A percentile compares a stretch with the other conserved stretches of the same genome.
Conservation (phyloP, 2,329 filamentous ascomycete species). For the Fusarium guadeloupense region DNA sequence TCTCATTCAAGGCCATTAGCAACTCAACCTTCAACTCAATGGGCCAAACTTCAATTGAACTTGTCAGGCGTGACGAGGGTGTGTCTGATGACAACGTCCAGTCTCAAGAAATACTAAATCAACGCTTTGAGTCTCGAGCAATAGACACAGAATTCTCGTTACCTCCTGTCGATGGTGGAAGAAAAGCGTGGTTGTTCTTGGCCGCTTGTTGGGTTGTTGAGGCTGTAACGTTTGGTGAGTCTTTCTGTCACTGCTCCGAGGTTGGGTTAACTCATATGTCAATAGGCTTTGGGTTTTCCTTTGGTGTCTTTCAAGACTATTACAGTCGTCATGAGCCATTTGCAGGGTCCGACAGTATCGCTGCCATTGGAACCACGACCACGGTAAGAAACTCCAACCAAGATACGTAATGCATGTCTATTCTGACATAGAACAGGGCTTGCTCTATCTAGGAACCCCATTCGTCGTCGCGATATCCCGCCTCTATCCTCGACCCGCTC, state of each 20-base stretch:
- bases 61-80: neutral
- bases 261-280: neutral
- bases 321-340: constrained; percentile 68
- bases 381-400: constrained; percentile 38
- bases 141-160: constrained; percentile 36
- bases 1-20: neutral
- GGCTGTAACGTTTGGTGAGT: constrained; percentile 29
- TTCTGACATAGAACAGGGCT: constrained; percentile 5
- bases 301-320: constrained; percentile 73
- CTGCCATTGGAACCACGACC: constrained; percentile 67
- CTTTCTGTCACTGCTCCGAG: rapidly evolving
- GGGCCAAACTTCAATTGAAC: constrained; percentile 7
- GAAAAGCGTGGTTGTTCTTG: constrained; percentile 49
- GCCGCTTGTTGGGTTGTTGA: constrained; percentile 39
- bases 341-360: constrained; percentile 57
- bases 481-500: constrained; percentile 50
- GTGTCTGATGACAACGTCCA: neutral
- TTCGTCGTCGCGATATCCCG: constrained; percentile 56
- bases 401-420: rapidly evolving
- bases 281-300: constrained; percentile 70
- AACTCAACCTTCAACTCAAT: neutral
- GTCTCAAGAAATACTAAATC: neutral
- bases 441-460: constrained; percentile 56
- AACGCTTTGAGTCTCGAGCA: constrained; percentile 2
- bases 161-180: constrained; percentile 50